A percentile compares a stretch with the other conserved stretches of the same genome.
Evolutionary conservation across 768 basidiomycete genomes (phyloP).

Genomic region (Lactifluus piperatus): DNA sequence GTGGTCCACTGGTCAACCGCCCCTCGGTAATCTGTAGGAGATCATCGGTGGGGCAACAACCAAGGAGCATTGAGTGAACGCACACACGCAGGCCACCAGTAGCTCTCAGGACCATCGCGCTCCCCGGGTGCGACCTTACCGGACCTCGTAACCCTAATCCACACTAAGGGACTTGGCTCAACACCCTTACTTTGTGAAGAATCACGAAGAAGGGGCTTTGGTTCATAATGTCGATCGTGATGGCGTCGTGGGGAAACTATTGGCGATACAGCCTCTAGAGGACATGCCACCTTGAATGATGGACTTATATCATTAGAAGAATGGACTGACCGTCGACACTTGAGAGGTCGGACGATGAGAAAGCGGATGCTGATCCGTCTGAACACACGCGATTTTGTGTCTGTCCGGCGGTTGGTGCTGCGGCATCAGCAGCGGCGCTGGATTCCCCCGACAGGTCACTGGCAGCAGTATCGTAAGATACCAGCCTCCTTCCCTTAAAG

Average conservation of each 20-base stretch:
- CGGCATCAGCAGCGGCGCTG: not conserved
- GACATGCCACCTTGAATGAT: not conserved
- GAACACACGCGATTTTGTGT: not conserved
- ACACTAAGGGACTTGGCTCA: slow-evolving; percentile 8
- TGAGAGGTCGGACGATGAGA: not conserved
- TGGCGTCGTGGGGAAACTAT: not conserved
- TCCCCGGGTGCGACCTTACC: slow-evolving; percentile 28
- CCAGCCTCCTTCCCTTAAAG: not conserved
- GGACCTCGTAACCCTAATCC: slow-evolving; percentile 42
- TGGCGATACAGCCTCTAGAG: not conserved
- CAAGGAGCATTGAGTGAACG: slow-evolving; percentile 18
- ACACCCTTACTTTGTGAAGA: not conserved
- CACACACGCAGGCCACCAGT: slow-evolving; percentile 74
- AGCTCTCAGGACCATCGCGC: slow-evolving; percentile 19
- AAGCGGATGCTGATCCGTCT: not conserved
- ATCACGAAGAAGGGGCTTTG: not conserved
- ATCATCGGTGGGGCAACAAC: too few relatives aligned
- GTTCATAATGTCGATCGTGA: not conserved
- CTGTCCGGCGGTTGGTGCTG: not conserved
- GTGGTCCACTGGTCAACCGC: slow-evolving; percentile 23
- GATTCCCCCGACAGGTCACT: not conserved
- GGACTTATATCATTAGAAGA: not conserved
- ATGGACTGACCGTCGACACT: slow-evolving; percentile 5
- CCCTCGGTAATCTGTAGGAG: slow-evolving; percentile 12
- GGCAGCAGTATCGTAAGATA: not conserved